Evolutionary conservation across 768 basidiomycete species (phyloP).

Genomic region (Mycena alexandri): DNA sequence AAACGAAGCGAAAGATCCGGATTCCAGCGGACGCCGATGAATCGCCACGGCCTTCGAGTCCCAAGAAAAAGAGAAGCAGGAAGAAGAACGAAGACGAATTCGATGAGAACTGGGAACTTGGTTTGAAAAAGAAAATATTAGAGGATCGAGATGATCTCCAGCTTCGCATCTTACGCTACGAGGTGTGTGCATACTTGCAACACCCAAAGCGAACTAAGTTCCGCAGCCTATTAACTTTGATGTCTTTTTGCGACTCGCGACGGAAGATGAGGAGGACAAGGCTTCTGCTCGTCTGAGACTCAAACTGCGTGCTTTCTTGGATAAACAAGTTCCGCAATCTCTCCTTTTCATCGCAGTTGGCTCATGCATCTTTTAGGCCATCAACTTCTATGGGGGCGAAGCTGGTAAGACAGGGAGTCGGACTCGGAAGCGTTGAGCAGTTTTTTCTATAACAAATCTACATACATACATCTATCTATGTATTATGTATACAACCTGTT

Average conservation of each 20-base stretch:
- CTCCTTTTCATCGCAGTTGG: not conserved
- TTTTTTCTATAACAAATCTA: constrained; percentile 25
- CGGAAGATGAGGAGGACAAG: constrained; percentile 46
- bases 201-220: not conserved
- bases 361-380: constrained; percentile 54
- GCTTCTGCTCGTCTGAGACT: constrained; percentile 49
- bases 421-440: constrained; percentile 23
- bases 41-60: not conserved
- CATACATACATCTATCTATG: constrained; percentile 20
- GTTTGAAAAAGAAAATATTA: constrained; percentile 57
- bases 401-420: constrained; percentile 40
- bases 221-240: constrained; percentile 71
- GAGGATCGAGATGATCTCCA: constrained; percentile 59
- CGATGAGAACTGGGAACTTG: constrained; percentile 58
- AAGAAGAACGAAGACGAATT: constrained; percentile 40
- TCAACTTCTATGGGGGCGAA: constrained; percentile 65
- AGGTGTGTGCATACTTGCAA: constrained; percentile 55
- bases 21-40: not conserved
- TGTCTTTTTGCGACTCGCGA: constrained; percentile 60
- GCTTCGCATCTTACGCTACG: constrained; percentile 72
- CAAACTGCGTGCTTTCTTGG: constrained; percentile 64
- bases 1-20: constrained; percentile 11
- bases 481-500: constrained; percentile 47
- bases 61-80: constrained; percentile 35
- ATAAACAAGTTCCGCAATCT: constrained; percentile 58